These are phyloP conservation scores for Omphalotus olearius DNA, from an alignment of 1,284 basidiomycete species.

Conservation along the genomic window DNA sequence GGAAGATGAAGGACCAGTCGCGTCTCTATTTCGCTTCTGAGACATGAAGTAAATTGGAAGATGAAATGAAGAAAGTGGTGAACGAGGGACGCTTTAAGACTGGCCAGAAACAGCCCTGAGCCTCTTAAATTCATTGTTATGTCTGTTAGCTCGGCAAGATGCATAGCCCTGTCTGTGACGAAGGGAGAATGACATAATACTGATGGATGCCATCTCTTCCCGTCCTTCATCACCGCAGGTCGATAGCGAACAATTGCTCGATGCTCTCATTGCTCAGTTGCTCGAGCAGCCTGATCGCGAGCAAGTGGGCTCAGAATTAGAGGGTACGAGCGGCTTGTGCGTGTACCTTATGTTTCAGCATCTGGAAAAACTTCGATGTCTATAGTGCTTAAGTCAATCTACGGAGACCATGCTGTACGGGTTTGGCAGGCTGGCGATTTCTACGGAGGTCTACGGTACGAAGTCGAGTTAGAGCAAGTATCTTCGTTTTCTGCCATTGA, in stretches of 20 bases:
- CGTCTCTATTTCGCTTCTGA: conserved; percentile 4
- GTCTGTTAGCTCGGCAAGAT: too few species aligned
- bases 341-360: conserved; percentile 9
- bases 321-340: conserved; percentile 40
- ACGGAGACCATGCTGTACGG: conserved; percentile 63
- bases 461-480: conserved; percentile 47
- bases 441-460: conserved; percentile 54
- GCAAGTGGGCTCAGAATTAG: conserved; percentile 60
- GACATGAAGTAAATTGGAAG: conserved; percentile 1
- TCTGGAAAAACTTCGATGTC: not conserved
- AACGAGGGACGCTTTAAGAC: too few species aligned
- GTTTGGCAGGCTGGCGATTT: conserved; percentile 42
- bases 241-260: conserved; percentile 31
- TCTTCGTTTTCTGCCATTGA: conserved; percentile 11
- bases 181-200: too few species aligned
- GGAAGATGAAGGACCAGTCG: not conserved
- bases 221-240: conserved; percentile 15
- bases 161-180: too few species aligned
- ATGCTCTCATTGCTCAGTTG: conserved; percentile 43
- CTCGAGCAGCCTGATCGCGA: conserved; percentile 47
- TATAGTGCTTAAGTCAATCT: conserved; percentile 79
- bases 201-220: not conserved
- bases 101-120: too few species aligned
- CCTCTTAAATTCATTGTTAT: too few species aligned
- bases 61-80: not conserved